Conservation (phyloP, 148 eudicot genomes). For the Linanthus parryae region DNA sequence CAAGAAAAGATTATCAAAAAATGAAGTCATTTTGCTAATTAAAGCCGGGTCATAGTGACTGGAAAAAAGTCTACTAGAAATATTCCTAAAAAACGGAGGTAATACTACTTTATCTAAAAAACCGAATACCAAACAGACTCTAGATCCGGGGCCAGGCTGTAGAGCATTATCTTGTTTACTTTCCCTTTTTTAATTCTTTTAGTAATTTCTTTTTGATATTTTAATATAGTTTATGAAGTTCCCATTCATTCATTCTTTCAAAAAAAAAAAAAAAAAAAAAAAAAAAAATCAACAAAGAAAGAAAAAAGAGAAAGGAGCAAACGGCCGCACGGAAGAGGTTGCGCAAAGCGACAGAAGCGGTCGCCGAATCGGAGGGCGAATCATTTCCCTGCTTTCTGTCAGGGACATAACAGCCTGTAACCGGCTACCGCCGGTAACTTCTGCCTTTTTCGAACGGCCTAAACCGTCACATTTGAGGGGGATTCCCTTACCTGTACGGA, state of each 20-base stretch:
- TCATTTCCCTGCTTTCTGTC: conserved; percentile 26
- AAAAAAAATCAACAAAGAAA: conserved; percentile 3
- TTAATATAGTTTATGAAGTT: not conserved
- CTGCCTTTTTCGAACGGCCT: too few species aligned
- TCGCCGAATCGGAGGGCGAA: conserved; percentile 50
- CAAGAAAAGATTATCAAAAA: too few species aligned
- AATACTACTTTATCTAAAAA: too few species aligned
- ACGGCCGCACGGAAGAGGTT: conserved; percentile 27
- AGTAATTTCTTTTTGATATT: not conserved
- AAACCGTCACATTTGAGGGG: too few species aligned
- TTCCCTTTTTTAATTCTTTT: not conserved
- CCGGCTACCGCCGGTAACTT: not conserved
- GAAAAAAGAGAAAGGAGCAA: conserved; percentile 1
- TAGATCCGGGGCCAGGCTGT: conserved; percentile 51
- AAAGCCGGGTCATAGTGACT: too few species aligned
- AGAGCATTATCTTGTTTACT: conserved; percentile 24
- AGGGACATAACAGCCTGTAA: conserved; percentile 61
- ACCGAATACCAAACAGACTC: too few species aligned
- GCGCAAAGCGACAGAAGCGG: conserved; percentile 42
- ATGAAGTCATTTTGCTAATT: too few species aligned
- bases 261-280: too few species aligned
- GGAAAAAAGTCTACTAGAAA: too few species aligned
- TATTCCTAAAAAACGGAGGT: too few species aligned
- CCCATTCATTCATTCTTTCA: too few species aligned
- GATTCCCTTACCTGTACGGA: conserved; percentile 24